A percentile compares a stretch with the other conserved stretches of the same genome.
Evolutionary conservation across 1,284 basidiomycete genomes (phyloP).

Genomic region (Hymenochaete sp.): DNA sequence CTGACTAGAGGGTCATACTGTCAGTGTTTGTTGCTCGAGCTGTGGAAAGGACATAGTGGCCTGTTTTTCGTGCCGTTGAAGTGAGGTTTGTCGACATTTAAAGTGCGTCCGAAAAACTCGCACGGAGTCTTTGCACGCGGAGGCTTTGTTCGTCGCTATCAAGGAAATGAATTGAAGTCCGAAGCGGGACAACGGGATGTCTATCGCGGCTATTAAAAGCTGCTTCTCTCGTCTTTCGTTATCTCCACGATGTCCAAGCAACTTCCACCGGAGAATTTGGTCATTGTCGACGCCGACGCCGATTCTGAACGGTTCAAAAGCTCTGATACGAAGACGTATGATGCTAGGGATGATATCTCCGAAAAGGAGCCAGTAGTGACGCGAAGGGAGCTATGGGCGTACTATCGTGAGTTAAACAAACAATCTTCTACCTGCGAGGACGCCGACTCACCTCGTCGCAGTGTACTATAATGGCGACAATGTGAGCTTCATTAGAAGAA

Average conservation of each 20-base stretch:
- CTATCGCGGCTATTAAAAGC: no score
- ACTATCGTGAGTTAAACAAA: conserved; percentile 43
- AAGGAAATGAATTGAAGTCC: no score
- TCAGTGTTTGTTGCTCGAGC: no score
- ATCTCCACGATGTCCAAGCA: conserved; percentile 8
- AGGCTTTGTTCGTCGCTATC: no score
- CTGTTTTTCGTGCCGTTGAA: no score
- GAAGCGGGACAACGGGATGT: no score
- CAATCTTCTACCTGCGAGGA: conserved; percentile 35
- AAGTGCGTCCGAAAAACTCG: no score
- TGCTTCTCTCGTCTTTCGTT: background rate
- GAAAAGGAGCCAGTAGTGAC: conserved; percentile 50
- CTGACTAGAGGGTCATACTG: no score
- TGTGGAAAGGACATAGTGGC: no score
- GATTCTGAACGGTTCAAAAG: background rate
- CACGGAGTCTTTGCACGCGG: no score
- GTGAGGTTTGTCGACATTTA: no score
- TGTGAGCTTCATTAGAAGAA: conserved; percentile 8
- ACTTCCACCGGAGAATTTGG: conserved; percentile 2
- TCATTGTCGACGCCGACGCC: background rate
- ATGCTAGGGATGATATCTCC: conserved; percentile 19
- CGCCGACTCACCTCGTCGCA: background rate
- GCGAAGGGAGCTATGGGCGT: conserved; percentile 60
- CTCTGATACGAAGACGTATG: background rate
- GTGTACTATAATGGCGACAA: conserved; percentile 23